Base-by-base conservation (phyloP, 176 grass and related monocot genomes). In the Carex kokanica region DNA sequence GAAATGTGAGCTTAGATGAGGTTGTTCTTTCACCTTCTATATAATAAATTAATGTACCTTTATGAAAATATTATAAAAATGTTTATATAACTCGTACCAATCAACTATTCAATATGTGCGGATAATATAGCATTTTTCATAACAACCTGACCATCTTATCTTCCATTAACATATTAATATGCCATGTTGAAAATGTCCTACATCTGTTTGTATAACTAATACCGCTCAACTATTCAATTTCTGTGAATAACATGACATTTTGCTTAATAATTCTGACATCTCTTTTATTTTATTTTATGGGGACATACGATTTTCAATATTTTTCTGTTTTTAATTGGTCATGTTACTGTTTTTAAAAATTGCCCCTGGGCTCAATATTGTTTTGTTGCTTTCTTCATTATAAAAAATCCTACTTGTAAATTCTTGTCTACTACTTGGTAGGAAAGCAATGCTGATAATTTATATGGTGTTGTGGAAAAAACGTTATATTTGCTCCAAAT, bases 381-480 rank as follows among this genome's bases (percentile, higher is more conserved):
- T 71, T 21, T 47, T 27, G 6, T 16, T 74, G 40, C 9, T 25
- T 52, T 75, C 47, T 75, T 31, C 13, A 75, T 17, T 73, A 49
- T 71, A 69, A 43, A 45, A 53, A 54, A 13, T 27, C 8, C 4
- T 27, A 17, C 20, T 29, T 75, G 45, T 31, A 41, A 73, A 38
- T 36, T 74, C 9, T 84, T 71, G 15, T 70, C 20, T 71, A 56
- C 11, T 64, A 47, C n/a, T 11, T 64, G 20, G 63, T 82, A 82
- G 79, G 79, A 95, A 83, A 87, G 55, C 82, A 91, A 90, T 68
- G 82, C 41, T 84, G 88, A 94, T 85, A 75, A 82, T 53, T 79
- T 95, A 66, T 98, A 88, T 90, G 91, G 84, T 65, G 86, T 91
- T 41, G 93, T 94, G 84, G 91, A 98, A 7, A 95, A 90, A 87